Base-by-base conservation (phyloP, 164 flowering plant species). In the Aristolochia californica region DNA sequence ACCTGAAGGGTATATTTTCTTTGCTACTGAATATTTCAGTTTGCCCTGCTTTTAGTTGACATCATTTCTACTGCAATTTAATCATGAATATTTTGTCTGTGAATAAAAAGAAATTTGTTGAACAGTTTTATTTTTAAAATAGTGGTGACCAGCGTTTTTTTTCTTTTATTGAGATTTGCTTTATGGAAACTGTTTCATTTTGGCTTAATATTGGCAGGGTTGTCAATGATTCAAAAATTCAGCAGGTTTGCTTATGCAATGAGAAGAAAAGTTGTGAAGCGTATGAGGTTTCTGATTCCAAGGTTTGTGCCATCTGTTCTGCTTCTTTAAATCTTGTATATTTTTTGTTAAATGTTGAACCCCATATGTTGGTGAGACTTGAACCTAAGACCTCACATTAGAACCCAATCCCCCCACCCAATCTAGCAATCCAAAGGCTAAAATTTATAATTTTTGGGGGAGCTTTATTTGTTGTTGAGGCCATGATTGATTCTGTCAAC, bases 121-220 rank as follows among this genome's bases (percentile, higher is more conserved):
- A 47, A 21, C 10, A 9, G 22, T 17, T n/a, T 49, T 21, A 50
- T 22, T 22, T 9, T 2, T 13, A 49, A n/a, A n/a, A n/a, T n/a
- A 15, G 14, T 10, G 4, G 21, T 20, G 11, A 20, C 5, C 5
- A 15, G 5, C 1, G 8, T 10, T 10, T 4, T 13, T 9, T 50
- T 50, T n/a, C 5, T 17, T 50, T 0, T 14, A 16, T 23, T 23
- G 25, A 20, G 21, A 10, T 23, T 22, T 2, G 15, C n/a, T 22
- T n/a, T 14, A 1, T 16, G 38, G 43, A 17, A 13, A 34, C 23
- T 55, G 2, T 17, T 28, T 23, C 23, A 15, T 15, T 50, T 53
- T 23, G 38, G 25, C 51, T 55, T 65, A 18, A 34, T 56, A 21
- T 55, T 62, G 54, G 57, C 73, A 77, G 81, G 70, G 27, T 68